These are phyloP conservation scores for Talaromyces stipitatus DNA, from an alignment of 495 filamentous ascomycete species.

Conservation along the genomic window DNA sequence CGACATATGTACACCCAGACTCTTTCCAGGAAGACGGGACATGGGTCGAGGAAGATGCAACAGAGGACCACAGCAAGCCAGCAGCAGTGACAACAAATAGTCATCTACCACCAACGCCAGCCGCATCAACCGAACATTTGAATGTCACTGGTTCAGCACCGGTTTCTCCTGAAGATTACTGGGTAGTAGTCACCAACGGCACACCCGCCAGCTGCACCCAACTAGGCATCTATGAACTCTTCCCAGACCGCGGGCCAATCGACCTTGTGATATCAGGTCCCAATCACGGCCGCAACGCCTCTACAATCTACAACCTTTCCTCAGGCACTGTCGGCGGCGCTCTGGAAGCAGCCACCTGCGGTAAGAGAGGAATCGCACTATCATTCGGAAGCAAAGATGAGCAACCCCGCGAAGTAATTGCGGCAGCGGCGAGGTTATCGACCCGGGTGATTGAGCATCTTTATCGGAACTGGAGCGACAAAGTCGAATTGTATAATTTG, in stretches of 20 bases:
- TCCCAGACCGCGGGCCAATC: conserved; percentile 60
- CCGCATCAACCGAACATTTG: conserved; percentile 1
- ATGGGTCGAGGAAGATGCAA: conserved; percentile 21
- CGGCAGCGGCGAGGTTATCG: conserved; percentile 57
- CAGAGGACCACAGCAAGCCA: neutral
- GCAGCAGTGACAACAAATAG: neutral
- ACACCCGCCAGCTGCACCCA: conserved; percentile 85
- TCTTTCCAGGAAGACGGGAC: conserved; percentile 49
- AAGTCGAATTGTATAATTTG: conserved; percentile 76
- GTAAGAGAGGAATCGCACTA: conserved; percentile 67
- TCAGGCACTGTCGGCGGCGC: conserved; percentile 89
- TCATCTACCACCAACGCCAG: conserved; percentile 37
- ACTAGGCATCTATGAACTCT: conserved; percentile 84
- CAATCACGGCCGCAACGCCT: conserved; percentile 92
- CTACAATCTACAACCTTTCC: conserved; percentile 80
- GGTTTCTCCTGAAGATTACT: too few relatives aligned
- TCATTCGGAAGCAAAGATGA: conserved; percentile 76
- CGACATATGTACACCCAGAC: conserved; percentile 69
- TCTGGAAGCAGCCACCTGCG: conserved; percentile 82
- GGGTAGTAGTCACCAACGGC: conserved; percentile 81
- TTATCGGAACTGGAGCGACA: conserved; percentile 60
- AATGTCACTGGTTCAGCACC: conserved; percentile 10
- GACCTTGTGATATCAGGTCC: conserved; percentile 87
- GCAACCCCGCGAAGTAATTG: conserved; percentile 60
- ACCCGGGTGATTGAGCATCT: conserved; percentile 71